phyloP scores from a whole-genome alignment of 148 eudicot genomes.

The Vaccinium macrocarpon region DNA sequence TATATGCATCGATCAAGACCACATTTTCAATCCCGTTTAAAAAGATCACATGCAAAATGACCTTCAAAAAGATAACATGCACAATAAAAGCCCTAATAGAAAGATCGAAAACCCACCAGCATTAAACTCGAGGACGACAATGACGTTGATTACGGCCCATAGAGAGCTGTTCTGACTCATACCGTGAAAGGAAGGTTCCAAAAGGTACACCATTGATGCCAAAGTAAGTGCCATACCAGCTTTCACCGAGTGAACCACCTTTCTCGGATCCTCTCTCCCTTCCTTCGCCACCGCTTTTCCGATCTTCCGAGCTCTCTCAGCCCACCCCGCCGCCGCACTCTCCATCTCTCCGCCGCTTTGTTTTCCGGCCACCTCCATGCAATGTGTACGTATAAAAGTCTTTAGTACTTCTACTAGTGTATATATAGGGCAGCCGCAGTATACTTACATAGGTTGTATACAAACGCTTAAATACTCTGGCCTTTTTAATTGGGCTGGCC shows the following conservation, averaged over 20 bases:
- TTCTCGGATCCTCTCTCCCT: constrained; percentile 13
- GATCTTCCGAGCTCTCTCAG: not conserved
- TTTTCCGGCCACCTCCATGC: constrained; percentile 7
- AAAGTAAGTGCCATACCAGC: constrained; percentile 12
- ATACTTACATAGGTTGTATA: too few species aligned
- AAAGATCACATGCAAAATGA: too few species aligned
- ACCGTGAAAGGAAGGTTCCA: not conserved
- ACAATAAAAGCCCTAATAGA: too few species aligned
- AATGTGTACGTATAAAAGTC: not conserved
- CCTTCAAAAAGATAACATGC: too few species aligned
- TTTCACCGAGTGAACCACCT: constrained; percentile 12
- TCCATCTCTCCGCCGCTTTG: not conserved
- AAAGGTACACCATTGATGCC: constrained; percentile 10
- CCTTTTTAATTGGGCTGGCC: too few species aligned
- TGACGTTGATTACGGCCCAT: constrained; percentile 20
- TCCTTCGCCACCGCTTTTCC: not conserved
- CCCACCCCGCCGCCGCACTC: not conserved
- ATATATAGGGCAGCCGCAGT: too few species aligned
- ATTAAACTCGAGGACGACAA: constrained; percentile 19
- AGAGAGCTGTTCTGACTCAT: constrained; percentile 6
- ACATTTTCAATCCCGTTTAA: too few species aligned
- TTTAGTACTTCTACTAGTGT: not conserved
- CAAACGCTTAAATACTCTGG: too few species aligned
- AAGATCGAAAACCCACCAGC: constrained; percentile 2
- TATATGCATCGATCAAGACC: too few species aligned